Evolutionary conservation across 108 stramenopile genomes (phyloP).

Genomic region (Cyclotella sp.): DNA sequence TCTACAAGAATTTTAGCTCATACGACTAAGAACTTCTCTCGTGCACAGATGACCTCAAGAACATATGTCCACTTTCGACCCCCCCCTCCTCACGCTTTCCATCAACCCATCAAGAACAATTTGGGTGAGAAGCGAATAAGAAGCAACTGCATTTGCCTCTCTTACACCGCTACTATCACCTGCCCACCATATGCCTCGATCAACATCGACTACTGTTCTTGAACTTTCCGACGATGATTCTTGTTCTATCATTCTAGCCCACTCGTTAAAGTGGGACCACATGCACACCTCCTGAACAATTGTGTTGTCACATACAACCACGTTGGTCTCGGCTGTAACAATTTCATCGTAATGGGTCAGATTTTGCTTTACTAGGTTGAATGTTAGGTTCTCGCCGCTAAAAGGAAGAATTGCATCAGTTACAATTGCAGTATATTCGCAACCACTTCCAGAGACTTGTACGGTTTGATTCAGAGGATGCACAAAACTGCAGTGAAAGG

Average conservation of each 20-base stretch:
- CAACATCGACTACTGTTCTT: not conserved
- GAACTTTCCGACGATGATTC: slow-evolving; percentile 7
- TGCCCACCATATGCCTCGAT: slow-evolving; percentile 14
- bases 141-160: slow-evolving; percentile 37
- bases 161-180: slow-evolving; percentile 19
- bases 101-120: slow-evolving; percentile 55
- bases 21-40: too few species aligned
- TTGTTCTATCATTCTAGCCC: slow-evolving; percentile 31
- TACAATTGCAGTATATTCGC: slow-evolving; percentile 19
- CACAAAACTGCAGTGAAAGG: slow-evolving; percentile 57
- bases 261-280: slow-evolving; percentile 44
- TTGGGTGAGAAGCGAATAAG: slow-evolving; percentile 43
- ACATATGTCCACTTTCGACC: slow-evolving; percentile 13
- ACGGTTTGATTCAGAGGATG: slow-evolving; percentile 53
- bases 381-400: not conserved
- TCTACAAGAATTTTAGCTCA: too few species aligned
- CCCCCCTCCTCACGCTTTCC: slow-evolving; percentile 35
- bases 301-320: slow-evolving; percentile 11
- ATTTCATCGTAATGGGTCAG: slow-evolving; percentile 42
- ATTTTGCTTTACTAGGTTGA: slow-evolving; percentile 24
- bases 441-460: slow-evolving; percentile 32
- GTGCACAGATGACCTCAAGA: not conserved
- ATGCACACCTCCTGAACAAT: slow-evolving; percentile 56
- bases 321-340: slow-evolving; percentile 8
- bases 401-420: slow-evolving; percentile 53